Evolutionary conservation across 306 rosid genomes (phyloP).

Genomic region (Cucumis melo): DNA sequence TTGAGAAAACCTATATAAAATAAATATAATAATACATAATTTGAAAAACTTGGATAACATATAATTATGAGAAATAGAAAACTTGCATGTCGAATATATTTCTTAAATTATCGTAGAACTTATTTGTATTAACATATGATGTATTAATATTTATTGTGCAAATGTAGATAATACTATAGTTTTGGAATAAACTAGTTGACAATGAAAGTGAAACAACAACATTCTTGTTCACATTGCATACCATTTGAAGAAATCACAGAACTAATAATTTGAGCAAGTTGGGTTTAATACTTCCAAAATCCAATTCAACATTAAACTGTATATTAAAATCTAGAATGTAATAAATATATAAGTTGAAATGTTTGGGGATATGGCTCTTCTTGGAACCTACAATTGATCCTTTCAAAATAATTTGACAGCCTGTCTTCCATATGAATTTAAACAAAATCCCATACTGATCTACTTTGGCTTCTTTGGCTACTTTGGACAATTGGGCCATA

Average conservation of each 20-base stretch:
- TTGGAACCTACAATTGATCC: not conserved
- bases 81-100: too few relatives aligned
- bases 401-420: not conserved
- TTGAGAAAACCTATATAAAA: too few relatives aligned
- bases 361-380: not conserved
- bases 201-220: not conserved
- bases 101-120: too few relatives aligned
- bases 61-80: too few relatives aligned
- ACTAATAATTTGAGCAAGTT: not conserved
- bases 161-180: too few relatives aligned
- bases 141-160: too few relatives aligned
- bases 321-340: not conserved
- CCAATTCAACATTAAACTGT: not conserved
- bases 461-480: not conserved
- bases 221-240: not conserved
- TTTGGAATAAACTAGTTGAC: too few relatives aligned
- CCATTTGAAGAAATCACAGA: not conserved
- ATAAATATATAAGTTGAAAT: not conserved
- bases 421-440: not conserved
- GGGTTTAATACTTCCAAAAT: constrained; percentile 2
- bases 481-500: not conserved
- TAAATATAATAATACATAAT: too few relatives aligned
- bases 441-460: not conserved
- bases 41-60: too few relatives aligned
- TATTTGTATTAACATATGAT: too few relatives aligned